Evolutionary conservation across 148 eudicot species (phyloP), one percentile per base, ranked within the genome.

Genomic region (Limonium bicolor): DNA sequence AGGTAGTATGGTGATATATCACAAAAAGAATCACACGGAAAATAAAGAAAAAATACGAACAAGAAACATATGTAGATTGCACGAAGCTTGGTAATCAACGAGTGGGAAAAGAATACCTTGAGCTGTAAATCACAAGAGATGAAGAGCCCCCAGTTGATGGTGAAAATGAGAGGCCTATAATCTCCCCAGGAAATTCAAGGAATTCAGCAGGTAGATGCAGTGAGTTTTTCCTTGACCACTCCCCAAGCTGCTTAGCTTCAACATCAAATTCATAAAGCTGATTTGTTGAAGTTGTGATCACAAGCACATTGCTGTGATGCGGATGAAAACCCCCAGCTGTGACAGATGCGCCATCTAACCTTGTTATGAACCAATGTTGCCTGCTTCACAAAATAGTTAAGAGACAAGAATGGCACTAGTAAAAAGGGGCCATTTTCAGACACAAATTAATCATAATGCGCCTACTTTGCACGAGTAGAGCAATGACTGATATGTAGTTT

Each of bases 291-390:
- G 99, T 84, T 27, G 88, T 80, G 44, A 90, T 41, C 34, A 90
- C 51, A 40, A 90, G 74, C 59, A 90, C 76, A 54, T 90, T 80
- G 68, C 67, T 78, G 38, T 72, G 70, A 31, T 53, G 62, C 7
- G 97, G 95, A 62, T 68, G 68, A 50, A 90, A 90, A 27, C 93
- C 85, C 34, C 80, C 93, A 53, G 95, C 95, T 20, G 99, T 76
- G 20, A 90, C 82, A 46, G 88, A 80, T 40, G 93, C 88, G 42
- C 95, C 95, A 61, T 80, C 82, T 48, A 90, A 63, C 67, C 93
- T 78, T 19, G 99, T 65, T 58, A 90, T 60, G 57, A 90, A 90
- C 95, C 95, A 90, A 60, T 90, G 95, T 36, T 90, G 99, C 64
- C 99, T 84, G 84, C 45, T 19, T 19, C 20, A 20, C 5, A 32